Percentiles rank a stretch among this genome's conserved stretches.
Evolutionary conservation across 257 asterid genomes (phyloP).

Genomic region (Nicotiana paniculata): DNA sequence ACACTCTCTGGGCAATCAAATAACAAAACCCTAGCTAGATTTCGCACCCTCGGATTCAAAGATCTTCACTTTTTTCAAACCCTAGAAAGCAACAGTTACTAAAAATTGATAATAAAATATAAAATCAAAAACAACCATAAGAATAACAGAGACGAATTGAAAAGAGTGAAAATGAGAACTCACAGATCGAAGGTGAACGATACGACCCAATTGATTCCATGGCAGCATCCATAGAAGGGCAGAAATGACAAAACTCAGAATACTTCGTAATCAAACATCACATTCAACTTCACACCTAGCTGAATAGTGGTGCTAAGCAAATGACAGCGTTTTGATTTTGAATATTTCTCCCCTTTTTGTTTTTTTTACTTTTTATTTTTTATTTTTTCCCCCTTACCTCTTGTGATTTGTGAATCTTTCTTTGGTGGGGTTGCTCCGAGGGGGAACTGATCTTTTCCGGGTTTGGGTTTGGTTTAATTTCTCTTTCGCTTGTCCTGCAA

Average conservation of each 20-base stretch:
- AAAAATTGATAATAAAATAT: background rate
- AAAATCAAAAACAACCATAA: background rate
- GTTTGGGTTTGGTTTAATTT: slow-evolving; percentile 5
- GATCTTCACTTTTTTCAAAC: slow-evolving; percentile 13
- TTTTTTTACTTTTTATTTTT: background rate
- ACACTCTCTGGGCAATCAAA: background rate
- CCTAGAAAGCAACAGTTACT: slow-evolving; percentile 4
- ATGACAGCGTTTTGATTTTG: background rate
- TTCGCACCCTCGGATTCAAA: background rate
- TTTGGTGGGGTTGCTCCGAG: background rate
- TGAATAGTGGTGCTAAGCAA: background rate
- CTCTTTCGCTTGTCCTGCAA: slow-evolving; percentile 11
- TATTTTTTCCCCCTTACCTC: background rate
- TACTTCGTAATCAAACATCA: slow-evolving; percentile 6
- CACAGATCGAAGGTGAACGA: slow-evolving; percentile 10
- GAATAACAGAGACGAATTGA: background rate
- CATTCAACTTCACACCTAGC: background rate
- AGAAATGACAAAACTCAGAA: background rate
- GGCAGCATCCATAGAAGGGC: background rate
- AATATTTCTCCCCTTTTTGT: background rate
- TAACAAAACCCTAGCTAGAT: slow-evolving; percentile 11
- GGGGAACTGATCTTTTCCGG: background rate
- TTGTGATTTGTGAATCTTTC: background rate
- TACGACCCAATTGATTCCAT: slow-evolving; percentile 5
- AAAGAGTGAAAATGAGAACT: slow-evolving; percentile 3